A percentile compares a stretch with the other conserved stretches of the same genome.
Conservation (phyloP, 2,329 filamentous ascomycete species). For the Mycosphaerella arachidis region DNA sequence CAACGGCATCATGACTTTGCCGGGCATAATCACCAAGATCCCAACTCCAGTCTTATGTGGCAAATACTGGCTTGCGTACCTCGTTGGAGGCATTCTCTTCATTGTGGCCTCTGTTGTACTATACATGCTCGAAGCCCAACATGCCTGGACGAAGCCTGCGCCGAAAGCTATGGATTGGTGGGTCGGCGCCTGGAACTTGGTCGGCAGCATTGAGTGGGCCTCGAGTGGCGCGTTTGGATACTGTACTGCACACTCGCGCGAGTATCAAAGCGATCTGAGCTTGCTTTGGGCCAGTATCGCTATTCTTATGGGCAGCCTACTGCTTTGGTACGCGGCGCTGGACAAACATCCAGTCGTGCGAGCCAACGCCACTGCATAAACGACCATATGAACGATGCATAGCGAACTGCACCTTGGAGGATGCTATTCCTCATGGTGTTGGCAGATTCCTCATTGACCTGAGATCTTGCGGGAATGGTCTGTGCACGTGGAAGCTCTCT, state of each 20-base stretch:
- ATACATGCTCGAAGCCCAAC: slow-evolving; percentile 31
- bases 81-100: slow-evolving; percentile 27
- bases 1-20: slow-evolving; percentile 27
- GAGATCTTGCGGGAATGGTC: too few species aligned
- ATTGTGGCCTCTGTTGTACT: slow-evolving; percentile 22
- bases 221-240: slow-evolving; percentile 30
- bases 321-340: slow-evolving; percentile 30
- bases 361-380: not conserved
- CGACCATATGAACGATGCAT: too few species aligned
- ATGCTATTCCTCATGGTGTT: too few species aligned
- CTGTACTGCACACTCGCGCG: slow-evolving; percentile 22
- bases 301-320: slow-evolving; percentile 28
- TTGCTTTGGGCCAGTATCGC: slow-evolving; percentile 29
- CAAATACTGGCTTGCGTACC: slow-evolving; percentile 28
- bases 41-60: slow-evolving; percentile 10
- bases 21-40: slow-evolving; percentile 25
- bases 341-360: slow-evolving; percentile 12
- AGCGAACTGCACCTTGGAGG: too few species aligned
- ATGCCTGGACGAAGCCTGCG: slow-evolving; percentile 28
- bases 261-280: slow-evolving; percentile 23
- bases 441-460: too few species aligned
- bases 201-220: slow-evolving; percentile 28
- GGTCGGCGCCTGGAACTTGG: slow-evolving; percentile 27
- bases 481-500: too few species aligned
- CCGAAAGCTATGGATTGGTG: slow-evolving; percentile 27